phyloP scores from a whole-genome alignment of 2,329 filamentous ascomycete species.

The Cladophialophora carrionii region DNA sequence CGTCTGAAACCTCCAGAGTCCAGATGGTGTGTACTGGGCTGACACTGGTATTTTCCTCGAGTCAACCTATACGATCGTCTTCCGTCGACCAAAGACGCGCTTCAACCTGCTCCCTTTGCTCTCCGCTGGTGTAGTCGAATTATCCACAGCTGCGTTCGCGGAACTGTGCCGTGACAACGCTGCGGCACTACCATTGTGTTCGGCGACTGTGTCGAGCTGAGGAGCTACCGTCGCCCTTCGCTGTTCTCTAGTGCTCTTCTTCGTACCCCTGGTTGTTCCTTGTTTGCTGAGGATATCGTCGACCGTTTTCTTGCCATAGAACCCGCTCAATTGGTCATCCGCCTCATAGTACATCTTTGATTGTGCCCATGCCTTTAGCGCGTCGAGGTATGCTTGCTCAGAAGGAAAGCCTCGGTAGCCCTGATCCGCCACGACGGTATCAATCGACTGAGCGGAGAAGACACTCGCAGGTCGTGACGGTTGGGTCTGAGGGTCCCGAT shows the following conservation, averaged over 20 bases:
- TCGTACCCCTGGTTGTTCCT: conserved; percentile 6
- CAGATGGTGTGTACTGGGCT: not conserved
- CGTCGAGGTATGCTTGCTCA: conserved; percentile 30
- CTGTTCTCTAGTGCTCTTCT: conserved; percentile 4
- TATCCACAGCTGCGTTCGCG: not conserved
- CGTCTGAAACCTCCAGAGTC: not conserved
- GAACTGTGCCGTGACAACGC: conserved; percentile 11
- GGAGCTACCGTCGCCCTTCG: conserved; percentile 21
- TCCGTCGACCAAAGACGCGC: conserved; percentile 26
- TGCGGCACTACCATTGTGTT: conserved; percentile 12
- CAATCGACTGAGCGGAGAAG: conserved; percentile 60
- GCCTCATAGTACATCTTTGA: conserved; percentile 27
- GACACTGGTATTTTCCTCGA: not conserved
- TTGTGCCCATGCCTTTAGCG: conserved; percentile 30
- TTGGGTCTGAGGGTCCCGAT: conserved; percentile 25
- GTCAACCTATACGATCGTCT: conserved; percentile 14
- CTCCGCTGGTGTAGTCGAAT: conserved; percentile 7
- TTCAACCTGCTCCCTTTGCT: conserved; percentile 24
- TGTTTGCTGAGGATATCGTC: conserved; percentile 25
- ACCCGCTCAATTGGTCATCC: conserved; percentile 26
- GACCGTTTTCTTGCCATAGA: conserved; percentile 31
- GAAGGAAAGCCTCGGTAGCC: conserved; percentile 31
- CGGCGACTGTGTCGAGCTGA: conserved; percentile 18
- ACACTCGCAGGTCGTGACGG: conserved; percentile 42
- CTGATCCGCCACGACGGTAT: conserved; percentile 30